These are phyloP conservation scores for Clonostachys rhizophaga DNA, from an alignment of 2,329 filamentous ascomycete species.

Conservation along the genomic window DNA sequence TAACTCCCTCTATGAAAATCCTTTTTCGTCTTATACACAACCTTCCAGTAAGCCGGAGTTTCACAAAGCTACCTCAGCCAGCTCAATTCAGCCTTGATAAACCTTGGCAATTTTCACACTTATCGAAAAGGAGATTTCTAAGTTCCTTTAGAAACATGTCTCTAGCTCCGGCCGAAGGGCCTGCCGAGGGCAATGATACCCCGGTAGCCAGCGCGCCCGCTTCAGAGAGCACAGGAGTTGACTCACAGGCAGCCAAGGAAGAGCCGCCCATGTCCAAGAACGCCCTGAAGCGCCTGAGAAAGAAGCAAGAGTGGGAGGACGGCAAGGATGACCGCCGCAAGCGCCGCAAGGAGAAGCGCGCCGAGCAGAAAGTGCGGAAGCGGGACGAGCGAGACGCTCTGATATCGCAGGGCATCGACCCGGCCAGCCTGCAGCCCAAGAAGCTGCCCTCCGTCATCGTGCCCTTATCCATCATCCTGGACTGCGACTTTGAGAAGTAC, in stretches of 20 bases:
- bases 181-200: too few species aligned
- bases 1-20: too few species aligned
- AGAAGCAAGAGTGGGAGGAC: constrained; percentile 71
- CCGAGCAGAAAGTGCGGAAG: constrained; percentile 39
- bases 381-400: constrained; percentile 43
- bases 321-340: constrained; percentile 54
- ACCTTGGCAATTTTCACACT: too few species aligned
- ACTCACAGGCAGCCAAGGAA: constrained; percentile 3
- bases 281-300: constrained; percentile 74
- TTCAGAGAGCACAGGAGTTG: too few species aligned
- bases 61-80: too few species aligned
- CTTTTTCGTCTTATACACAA: too few species aligned
- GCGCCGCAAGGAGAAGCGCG: constrained; percentile 50
- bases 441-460: constrained; percentile 46
- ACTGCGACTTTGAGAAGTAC: constrained; percentile 86
- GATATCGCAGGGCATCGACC: constrained; percentile 41
- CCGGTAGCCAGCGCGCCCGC: too few species aligned
- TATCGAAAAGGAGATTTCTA: too few species aligned
- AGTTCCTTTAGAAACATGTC: too few species aligned
- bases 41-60: too few species aligned
- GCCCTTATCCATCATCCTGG: constrained; percentile 77
- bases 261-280: constrained; percentile 67
- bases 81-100: too few species aligned
- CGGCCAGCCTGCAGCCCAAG: constrained; percentile 21
- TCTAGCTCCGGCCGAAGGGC: too few species aligned